These are phyloP conservation scores for Zoysia matrella DNA, from an alignment of 202 grass and related monocot genomes.

Conservation along the genomic window DNA sequence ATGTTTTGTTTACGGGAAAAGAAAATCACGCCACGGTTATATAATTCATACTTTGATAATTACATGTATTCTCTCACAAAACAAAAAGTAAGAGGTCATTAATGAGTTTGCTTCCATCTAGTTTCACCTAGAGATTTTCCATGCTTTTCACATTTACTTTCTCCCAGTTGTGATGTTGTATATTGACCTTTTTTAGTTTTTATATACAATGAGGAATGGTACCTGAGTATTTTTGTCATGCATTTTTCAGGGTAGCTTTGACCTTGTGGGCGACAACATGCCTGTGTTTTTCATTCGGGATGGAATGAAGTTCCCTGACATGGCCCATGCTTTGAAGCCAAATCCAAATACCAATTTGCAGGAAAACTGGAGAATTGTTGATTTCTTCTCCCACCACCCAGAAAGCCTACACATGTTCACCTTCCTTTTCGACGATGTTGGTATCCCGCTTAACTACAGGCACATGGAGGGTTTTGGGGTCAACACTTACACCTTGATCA, in stretches of 20 bases:
- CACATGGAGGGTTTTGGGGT: constrained; percentile 95
- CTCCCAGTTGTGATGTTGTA: background rate
- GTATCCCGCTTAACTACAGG: constrained; percentile 86
- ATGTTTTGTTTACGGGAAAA: background rate
- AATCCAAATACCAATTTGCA: constrained; percentile 87
- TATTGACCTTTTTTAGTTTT: constrained; percentile 7
- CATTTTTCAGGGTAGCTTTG: constrained; percentile 82
- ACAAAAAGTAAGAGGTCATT: background rate
- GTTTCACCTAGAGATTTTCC: constrained; percentile 7
- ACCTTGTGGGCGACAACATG: constrained; percentile 92
- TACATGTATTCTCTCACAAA: background rate
- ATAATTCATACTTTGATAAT: background rate
- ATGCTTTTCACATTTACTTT: background rate
- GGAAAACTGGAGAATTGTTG: constrained; percentile 87
- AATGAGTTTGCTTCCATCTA: background rate
- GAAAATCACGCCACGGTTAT: background rate
- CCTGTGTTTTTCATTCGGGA: constrained; percentile 88
- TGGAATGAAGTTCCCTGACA: constrained; percentile 95
- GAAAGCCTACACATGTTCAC: too few relatives aligned
- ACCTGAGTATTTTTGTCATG: background rate
- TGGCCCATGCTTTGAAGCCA: constrained; percentile 93
- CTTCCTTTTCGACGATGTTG: constrained; percentile 92
- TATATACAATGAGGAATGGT: background rate
- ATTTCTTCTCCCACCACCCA: too few relatives aligned
- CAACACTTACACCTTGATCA: constrained; percentile 78